Conservation (phyloP, 208 protist genomes). For the Vickermania ingenoplastis region DNA sequence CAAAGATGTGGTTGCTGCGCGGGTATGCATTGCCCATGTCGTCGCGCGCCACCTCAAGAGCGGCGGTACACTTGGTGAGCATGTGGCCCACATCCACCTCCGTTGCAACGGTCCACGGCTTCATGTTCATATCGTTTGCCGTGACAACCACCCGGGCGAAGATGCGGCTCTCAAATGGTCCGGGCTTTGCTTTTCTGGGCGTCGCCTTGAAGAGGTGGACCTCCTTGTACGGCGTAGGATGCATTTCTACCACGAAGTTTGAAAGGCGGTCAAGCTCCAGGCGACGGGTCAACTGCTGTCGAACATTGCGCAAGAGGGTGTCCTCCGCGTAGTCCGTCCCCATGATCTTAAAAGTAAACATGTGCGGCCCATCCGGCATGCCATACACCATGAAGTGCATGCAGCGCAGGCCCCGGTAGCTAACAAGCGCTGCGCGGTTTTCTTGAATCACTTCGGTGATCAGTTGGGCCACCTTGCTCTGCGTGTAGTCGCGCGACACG, state of each 20-base stretch:
- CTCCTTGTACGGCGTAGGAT: slow-evolving; percentile 74
- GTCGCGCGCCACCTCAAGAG: slow-evolving; percentile 64
- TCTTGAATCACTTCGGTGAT: slow-evolving; percentile 45
- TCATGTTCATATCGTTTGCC: slow-evolving; percentile 71
- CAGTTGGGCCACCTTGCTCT: slow-evolving; percentile 26
- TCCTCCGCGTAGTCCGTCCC: slow-evolving; percentile 81
- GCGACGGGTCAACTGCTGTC: slow-evolving; percentile 90
- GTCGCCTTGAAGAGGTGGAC: slow-evolving; percentile 89
- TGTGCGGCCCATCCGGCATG: slow-evolving; percentile 61
- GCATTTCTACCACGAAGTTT: slow-evolving; percentile 90
- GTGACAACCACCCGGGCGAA: slow-evolving; percentile 91
- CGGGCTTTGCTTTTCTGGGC: slow-evolving; percentile 41
- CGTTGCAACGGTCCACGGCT: slow-evolving; percentile 57
- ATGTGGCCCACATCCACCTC: slow-evolving; percentile 74
- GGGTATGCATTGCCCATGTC: slow-evolving; percentile 57
- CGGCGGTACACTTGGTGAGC: slow-evolving; percentile 60
- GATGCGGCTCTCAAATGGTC: slow-evolving; percentile 78
- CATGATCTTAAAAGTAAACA: slow-evolving; percentile 85
- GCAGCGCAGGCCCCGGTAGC: slow-evolving; percentile 23
- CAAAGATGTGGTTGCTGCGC: slow-evolving; percentile 75
- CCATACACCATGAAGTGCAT: slow-evolving; percentile 71
- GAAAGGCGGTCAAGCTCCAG: slow-evolving; percentile 90
- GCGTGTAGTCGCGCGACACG: slow-evolving; percentile 31
- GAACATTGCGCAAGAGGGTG: slow-evolving; percentile 89
- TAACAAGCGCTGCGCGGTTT: slow-evolving; percentile 14